Base-by-base conservation (phyloP, 1,139 yeast species). In the Yamadazyma epiphylla region DNA sequence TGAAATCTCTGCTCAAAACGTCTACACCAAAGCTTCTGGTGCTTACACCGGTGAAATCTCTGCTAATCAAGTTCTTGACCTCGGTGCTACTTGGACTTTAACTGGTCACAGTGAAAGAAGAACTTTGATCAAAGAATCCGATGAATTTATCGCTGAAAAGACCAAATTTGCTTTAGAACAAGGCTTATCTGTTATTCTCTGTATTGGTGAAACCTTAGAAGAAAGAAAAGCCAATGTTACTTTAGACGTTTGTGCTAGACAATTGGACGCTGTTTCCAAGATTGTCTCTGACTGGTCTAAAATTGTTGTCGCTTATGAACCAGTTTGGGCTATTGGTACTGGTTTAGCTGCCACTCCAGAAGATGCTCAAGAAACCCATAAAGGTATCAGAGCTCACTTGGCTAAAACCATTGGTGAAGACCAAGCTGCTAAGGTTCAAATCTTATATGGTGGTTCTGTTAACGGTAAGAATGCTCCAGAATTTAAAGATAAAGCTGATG, bases 271-370 rank as follows among this genome's bases (percentile, higher is more conserved):
- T 43, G 96, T 83, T 41, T 69, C 85, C 53, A 84, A 78, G 59
- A 71, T 81, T 48, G 81, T 89, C 43, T 64, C 74, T 51, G 97
- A 89, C 78, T 91, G 98, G 98, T 56, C 82, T 45, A 75, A 85
- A 64, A 74, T 91, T 50, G 98, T 91, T 46, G 72, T 94, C 63
- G 99, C 98, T 57, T 94, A 94, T 71, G 98, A 91, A 73, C 99
- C 99, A 52, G 96, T 91, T 50, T 91, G 98, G 98, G 99, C 99
- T 50, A 91, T 91, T 55, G 99, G 99, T 64, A 89, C 98, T 50
- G 99, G 99, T 57, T 80, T 91, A 58, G 96, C 97, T 56, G 98
- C 98, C 46, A 91, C 98, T 49, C 89, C 98, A 46, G 87, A 85
- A 46, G 97, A 91, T 59, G 97, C 96, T 49, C 95, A 88, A 74